phyloP scores from a whole-genome alignment of 495 filamentous ascomycete species.

The Lindgomyces ingoldianus region DNA sequence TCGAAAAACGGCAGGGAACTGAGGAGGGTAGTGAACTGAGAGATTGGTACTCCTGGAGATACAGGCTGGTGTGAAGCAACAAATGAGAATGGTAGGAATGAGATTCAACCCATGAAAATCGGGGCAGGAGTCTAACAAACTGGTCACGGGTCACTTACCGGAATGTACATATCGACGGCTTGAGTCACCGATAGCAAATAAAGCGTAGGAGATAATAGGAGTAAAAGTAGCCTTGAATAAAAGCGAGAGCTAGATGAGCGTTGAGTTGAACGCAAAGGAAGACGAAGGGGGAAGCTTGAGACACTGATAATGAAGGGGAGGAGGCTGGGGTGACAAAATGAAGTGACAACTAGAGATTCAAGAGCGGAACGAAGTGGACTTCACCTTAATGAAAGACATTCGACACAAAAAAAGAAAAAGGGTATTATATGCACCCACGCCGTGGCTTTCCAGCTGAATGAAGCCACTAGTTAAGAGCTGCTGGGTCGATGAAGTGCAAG shows the following conservation, averaged over 20 bases:
- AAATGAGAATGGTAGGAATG: background rate
- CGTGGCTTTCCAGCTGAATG: background rate
- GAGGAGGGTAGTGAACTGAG: no score
- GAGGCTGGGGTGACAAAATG: background rate
- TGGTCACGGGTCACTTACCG: background rate
- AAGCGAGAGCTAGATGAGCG: background rate
- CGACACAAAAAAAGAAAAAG: background rate
- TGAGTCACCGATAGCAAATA: background rate
- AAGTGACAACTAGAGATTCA: background rate
- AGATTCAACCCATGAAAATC: no score
- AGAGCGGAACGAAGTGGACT: background rate
- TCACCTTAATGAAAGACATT: background rate
- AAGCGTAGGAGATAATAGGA: background rate
- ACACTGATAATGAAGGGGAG: background rate
- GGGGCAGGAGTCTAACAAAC: background rate
- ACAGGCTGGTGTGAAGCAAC: background rate
- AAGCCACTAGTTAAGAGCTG: background rate
- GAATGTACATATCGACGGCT: background rate
- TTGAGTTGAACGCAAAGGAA: background rate
- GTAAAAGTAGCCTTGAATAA: background rate
- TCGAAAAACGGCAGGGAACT: no score
- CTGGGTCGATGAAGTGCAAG: background rate
- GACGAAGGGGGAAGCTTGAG: background rate
- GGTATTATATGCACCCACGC: background rate
- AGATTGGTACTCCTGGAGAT: no score